Base-by-base conservation (phyloP, 306 rosid genomes). In the Myrica gale region DNA sequence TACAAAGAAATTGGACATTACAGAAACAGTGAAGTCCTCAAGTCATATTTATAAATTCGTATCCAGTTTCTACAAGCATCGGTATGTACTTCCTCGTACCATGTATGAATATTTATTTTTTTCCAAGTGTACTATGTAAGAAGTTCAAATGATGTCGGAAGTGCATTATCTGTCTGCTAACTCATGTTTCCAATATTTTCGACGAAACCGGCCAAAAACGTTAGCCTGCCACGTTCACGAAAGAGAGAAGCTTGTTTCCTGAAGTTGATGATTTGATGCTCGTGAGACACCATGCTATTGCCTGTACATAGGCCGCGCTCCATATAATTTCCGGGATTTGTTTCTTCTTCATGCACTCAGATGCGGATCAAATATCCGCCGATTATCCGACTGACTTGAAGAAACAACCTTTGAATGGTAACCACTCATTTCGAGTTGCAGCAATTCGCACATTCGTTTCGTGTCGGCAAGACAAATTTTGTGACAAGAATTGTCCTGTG, bases 1-100 rank as follows among this genome's bases (percentile, higher is more conserved):
- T 55, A 13, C 67, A 73, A 45, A 48, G 76, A 57, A 84, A 74
- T 47, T 71, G 68, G 74, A 68, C 61, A 81, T 71, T 66, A 73
- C 57, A 75, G 72, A 43, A 71, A 61, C 66, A 42, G 72, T 19
- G 11, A 48, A 21, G 42, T 58, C 19, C 11, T 79, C 55, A 32
- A 32, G 45, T 54, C 82, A 66, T 21, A 76, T 56, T 6, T 41
- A 6, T 42, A 32, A 20, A 55, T 56, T 66, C 71, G 39, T 68
- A 67, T 57, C 58, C 52, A 67, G 44, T 45, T 20, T 77, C 32
- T 1, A 66, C 48, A 57, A 72, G 20, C 70, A 17, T n/a, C 54
- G 26, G 32, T 60, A 23, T 57, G 13, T 21, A 7, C 62, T 56
- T 56, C 21, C 15, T 56, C 4, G 4, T 56, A 7, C 62, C 20